Evolutionary conservation across 2,329 filamentous ascomycete species (phyloP).

Genomic region (Exophiala oligosperma): DNA sequence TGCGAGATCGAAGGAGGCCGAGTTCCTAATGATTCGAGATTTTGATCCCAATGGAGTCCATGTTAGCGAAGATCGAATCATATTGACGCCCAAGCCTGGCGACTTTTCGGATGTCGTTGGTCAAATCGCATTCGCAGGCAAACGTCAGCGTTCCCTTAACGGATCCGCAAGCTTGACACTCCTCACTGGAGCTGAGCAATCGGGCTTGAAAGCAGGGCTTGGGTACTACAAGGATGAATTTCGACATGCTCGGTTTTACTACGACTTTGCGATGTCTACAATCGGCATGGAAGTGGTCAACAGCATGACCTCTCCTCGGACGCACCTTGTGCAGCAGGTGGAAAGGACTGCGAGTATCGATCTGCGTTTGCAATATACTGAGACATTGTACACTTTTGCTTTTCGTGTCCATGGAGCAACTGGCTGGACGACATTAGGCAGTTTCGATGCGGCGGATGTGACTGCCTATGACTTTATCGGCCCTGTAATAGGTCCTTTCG

Average conservation of each 20-base stretch:
- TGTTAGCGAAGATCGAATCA: constrained; percentile 21
- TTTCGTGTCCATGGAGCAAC: neutral
- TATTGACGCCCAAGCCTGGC: constrained; percentile 18
- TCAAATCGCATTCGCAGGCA: constrained; percentile 31
- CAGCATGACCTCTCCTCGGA: constrained; percentile 21
- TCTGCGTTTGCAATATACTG: constrained; percentile 11
- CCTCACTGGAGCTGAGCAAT: neutral
- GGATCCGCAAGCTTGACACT: constrained; percentile 8
- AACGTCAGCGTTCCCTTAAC: constrained; percentile 28
- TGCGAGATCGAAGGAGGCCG: constrained; percentile 28
- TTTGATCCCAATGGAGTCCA: no score
- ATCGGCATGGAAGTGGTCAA: constrained; percentile 27
- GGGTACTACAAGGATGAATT: constrained; percentile 23
- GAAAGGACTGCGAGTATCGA: neutral
- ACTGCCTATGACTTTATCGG: constrained; percentile 37
- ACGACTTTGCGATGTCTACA: constrained; percentile 12
- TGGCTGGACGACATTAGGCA: constrained; percentile 12
- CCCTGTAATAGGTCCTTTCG: constrained; percentile 32
- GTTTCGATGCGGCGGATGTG: constrained; percentile 33
- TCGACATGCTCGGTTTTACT: constrained; percentile 27
- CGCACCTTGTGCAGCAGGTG: neutral
- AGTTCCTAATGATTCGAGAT: no score
- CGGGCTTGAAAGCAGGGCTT: constrained; percentile 1
- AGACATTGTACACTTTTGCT: constrained; percentile 3
- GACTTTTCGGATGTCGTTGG: constrained; percentile 25